These are phyloP conservation scores for Sanghuangporus sanghuang DNA, from an alignment of 1,284 basidiomycete genomes.

Conservation along the genomic window DNA sequence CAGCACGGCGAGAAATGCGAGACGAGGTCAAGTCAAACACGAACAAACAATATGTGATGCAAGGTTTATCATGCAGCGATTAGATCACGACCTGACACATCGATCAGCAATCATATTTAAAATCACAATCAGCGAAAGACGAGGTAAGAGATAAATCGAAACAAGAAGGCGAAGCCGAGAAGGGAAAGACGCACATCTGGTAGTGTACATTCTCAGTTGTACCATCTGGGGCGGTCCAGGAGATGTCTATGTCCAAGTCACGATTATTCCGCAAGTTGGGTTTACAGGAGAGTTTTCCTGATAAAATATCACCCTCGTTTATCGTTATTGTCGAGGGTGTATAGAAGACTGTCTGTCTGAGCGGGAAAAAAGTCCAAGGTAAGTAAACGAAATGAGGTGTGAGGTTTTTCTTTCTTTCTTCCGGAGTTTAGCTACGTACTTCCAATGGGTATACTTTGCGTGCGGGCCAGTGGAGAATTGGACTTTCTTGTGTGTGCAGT, in stretches of 20 bases:
- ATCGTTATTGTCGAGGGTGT: slow-evolving; percentile 70
- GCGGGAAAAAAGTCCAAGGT: neutral
- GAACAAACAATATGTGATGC: neutral
- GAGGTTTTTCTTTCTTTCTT: too few species aligned
- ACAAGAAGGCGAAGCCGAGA: slow-evolving; percentile 15
- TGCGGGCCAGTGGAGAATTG: slow-evolving; percentile 95
- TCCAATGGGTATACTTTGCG: slow-evolving; percentile 96
- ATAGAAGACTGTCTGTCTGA: slow-evolving; percentile 94
- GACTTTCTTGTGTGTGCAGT: slow-evolving; percentile 94
- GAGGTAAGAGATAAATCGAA: neutral
- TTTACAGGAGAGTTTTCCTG: slow-evolving; percentile 68
- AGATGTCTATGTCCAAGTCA: slow-evolving; percentile 85
- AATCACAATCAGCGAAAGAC: neutral
- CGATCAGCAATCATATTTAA: slow-evolving; percentile 3
- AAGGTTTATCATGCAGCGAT: neutral
- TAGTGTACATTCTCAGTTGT: slow-evolving; percentile 48
- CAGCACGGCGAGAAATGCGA: too few species aligned
- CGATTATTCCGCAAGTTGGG: slow-evolving; percentile 90
- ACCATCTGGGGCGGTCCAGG: slow-evolving; percentile 49
- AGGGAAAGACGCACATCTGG: slow-evolving; percentile 64
- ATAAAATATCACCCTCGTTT: slow-evolving; percentile 65
- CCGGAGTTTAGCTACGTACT: slow-evolving; percentile 44
- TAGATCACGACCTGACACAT: slow-evolving; percentile 9
- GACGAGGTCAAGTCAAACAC: neutral
- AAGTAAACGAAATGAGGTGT: slow-evolving; percentile 18